Conservation (phyloP, 352 stramenopile species). For the Hyaloperonospora brassicae region DNA sequence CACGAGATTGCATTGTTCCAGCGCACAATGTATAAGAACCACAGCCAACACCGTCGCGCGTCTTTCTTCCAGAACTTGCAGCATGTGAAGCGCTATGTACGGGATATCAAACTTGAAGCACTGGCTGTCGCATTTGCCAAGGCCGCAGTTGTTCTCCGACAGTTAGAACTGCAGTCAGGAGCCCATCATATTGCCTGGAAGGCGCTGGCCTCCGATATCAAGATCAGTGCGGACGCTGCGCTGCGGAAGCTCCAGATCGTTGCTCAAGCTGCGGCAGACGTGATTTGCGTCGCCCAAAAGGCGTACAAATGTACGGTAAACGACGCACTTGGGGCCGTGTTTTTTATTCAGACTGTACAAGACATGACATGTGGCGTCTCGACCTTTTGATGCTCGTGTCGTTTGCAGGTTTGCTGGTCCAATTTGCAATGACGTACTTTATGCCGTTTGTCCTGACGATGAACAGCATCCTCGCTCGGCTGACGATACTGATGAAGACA, state of each 20-base stretch:
- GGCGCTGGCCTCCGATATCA: slow-evolving; percentile 49
- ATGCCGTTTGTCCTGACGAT: slow-evolving; percentile 77
- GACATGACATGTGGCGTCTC: too few relatives aligned
- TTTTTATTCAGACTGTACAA: too few relatives aligned
- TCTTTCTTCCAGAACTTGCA: slow-evolving; percentile 79
- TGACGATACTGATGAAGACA: slow-evolving; percentile 52
- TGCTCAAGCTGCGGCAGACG: slow-evolving; percentile 23
- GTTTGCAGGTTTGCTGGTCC: slow-evolving; percentile 46
- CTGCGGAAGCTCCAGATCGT: slow-evolving; percentile 40
- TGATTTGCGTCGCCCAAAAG: slow-evolving; percentile 60
- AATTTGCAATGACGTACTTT: slow-evolving; percentile 85
- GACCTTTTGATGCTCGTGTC: too few relatives aligned
- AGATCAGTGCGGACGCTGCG: slow-evolving; percentile 37
- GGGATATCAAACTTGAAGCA: slow-evolving; percentile 35
- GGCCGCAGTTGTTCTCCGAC: slow-evolving; percentile 31
- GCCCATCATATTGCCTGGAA: slow-evolving; percentile 80
- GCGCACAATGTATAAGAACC: slow-evolving; percentile 84
- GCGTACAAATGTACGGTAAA: slow-evolving; percentile 48
- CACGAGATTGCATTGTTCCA: slow-evolving; percentile 65
- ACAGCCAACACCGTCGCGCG: slow-evolving; percentile 76
- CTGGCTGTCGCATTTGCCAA: slow-evolving; percentile 35
- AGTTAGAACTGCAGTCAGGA: slow-evolving; percentile 35
- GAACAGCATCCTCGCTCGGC: slow-evolving; percentile 64
- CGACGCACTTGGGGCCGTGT: too few relatives aligned
- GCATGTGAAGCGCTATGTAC: slow-evolving; percentile 62